Percentiles rank a stretch among this genome's conserved stretches.
Evolutionary conservation across 495 filamentous ascomycete species (phyloP).

Genomic region (Penicillium robsamsonii): DNA sequence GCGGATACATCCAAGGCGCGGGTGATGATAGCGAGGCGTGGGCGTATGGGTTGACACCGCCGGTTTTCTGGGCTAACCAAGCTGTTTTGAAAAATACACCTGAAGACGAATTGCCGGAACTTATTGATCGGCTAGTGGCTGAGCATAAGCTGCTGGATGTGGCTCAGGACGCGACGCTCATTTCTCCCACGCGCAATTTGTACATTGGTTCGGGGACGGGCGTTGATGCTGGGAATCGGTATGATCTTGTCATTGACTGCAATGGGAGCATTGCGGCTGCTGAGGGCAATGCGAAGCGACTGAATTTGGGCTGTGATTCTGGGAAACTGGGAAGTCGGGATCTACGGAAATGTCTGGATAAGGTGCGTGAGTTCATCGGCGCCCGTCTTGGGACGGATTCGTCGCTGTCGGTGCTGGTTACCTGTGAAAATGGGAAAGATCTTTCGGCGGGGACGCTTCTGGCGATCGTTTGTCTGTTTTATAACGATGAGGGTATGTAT

Average conservation of each 20-base stretch:
- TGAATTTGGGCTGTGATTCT: constrained; percentile 64
- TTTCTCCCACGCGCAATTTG: constrained; percentile 41
- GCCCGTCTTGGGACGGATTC: constrained; percentile 31
- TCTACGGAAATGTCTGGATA: constrained; percentile 62
- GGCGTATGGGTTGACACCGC: constrained; percentile 73
- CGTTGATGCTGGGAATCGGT: constrained; percentile 20
- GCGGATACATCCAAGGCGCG: constrained; percentile 89
- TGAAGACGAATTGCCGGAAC: constrained; percentile 61
- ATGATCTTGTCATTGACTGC: constrained; percentile 49
- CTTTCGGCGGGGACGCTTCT: constrained; percentile 63
- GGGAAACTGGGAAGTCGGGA: constrained; percentile 74
- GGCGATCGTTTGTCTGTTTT: constrained; percentile 61
- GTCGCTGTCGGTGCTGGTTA: constrained; percentile 48
- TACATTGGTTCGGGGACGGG: constrained; percentile 33
- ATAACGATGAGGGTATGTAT: constrained; percentile 52
- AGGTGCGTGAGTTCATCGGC: constrained; percentile 48
- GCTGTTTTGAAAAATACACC: constrained; percentile 52
- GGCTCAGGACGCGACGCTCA: constrained; percentile 25
- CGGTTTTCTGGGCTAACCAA: constrained; percentile 72
- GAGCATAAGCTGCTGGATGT: constrained; percentile 25
- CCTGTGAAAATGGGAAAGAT: constrained; percentile 63
- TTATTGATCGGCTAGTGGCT: constrained; percentile 58
- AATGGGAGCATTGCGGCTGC: constrained; percentile 36
- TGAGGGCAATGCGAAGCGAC: constrained; percentile 31
- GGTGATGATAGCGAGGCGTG: constrained; percentile 92